These are phyloP conservation scores for Boletus rufocinnamomeus DNA, from an alignment of 768 basidiomycete genomes.

Conservation along the genomic window DNA sequence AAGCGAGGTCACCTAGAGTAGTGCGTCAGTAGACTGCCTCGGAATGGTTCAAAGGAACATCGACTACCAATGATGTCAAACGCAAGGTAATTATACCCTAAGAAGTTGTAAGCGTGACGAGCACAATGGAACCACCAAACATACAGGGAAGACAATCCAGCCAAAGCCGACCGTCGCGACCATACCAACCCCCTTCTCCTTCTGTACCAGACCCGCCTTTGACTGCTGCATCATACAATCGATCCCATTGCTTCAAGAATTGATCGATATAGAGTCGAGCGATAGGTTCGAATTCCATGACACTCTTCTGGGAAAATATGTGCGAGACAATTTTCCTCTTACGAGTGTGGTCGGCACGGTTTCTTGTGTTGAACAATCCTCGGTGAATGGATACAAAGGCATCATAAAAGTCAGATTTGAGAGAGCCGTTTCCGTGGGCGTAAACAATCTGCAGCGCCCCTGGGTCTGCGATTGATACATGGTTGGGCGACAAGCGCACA, in stretches of 20 bases:
- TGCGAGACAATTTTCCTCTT: slow-evolving; percentile 91
- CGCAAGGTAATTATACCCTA: slow-evolving; percentile 62
- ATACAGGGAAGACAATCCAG: slow-evolving; percentile 72
- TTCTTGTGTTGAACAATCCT: slow-evolving; percentile 78
- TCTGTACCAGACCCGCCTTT: slow-evolving; percentile 60
- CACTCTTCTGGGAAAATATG: slow-evolving; percentile 82
- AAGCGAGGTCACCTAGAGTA: slow-evolving; percentile 63
- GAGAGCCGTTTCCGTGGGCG: slow-evolving; percentile 81
- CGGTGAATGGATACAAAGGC: slow-evolving; percentile 75
- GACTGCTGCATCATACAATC: slow-evolving; percentile 54
- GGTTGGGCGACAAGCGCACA: slow-evolving; percentile 74
- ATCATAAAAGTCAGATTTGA: slow-evolving; percentile 79
- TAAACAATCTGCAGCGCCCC: slow-evolving; percentile 75
- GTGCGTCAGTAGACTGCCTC: not conserved
- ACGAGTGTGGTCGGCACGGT: slow-evolving; percentile 75
- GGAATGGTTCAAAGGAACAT: not conserved
- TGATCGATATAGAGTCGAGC: slow-evolving; percentile 59
- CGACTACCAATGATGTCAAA: slow-evolving; percentile 72
- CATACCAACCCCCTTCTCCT: slow-evolving; percentile 60
- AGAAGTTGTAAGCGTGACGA: slow-evolving; percentile 11
- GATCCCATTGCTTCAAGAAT: slow-evolving; percentile 76
- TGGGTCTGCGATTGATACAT: slow-evolving; percentile 76
- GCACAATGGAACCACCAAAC: slow-evolving; percentile 22
- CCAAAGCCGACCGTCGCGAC: slow-evolving; percentile 65
- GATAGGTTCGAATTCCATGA: slow-evolving; percentile 84